phyloP scores from a whole-genome alignment of 2,329 filamentous ascomycete species.

The Emydomyces testavorans region DNA sequence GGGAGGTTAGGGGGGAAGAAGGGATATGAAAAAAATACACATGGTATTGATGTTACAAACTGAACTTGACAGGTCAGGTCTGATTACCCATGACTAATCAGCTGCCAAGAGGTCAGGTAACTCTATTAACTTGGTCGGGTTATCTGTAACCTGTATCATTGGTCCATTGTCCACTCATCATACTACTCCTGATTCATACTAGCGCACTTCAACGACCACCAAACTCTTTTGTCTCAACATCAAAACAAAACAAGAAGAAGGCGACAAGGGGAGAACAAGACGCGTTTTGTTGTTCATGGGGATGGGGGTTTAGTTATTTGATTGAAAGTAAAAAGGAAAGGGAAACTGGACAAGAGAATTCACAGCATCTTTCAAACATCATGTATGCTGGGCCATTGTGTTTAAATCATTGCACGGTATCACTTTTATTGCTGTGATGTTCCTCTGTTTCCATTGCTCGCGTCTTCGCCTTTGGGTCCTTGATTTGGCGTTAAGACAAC shows the following conservation, averaged over 20 bases:
- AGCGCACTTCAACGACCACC: neutral
- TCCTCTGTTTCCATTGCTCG: neutral
- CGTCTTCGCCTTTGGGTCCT: neutral
- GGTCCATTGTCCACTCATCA: too few species aligned
- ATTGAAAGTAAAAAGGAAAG: neutral
- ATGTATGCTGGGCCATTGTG: conserved; percentile 1
- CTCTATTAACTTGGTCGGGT: too few species aligned
- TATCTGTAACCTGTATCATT: too few species aligned
- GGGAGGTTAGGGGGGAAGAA: too few species aligned
- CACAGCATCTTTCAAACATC: neutral
- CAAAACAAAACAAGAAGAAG: neutral
- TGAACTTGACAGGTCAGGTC: too few species aligned
- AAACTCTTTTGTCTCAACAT: neutral
- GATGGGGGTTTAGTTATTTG: neutral
- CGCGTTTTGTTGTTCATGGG: neutral
- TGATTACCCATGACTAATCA: too few species aligned
- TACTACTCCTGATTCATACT: neutral
- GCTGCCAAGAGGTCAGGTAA: too few species aligned
- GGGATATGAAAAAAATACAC: too few species aligned
- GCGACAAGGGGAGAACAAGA: neutral
- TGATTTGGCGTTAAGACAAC: neutral
- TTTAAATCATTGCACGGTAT: neutral
- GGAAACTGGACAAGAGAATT: neutral
- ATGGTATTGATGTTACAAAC: too few species aligned
- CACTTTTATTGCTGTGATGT: conserved; percentile 2